Conservation (phyloP, 2,329 filamentous ascomycete genomes). For the Xylaria digitata region DNA sequence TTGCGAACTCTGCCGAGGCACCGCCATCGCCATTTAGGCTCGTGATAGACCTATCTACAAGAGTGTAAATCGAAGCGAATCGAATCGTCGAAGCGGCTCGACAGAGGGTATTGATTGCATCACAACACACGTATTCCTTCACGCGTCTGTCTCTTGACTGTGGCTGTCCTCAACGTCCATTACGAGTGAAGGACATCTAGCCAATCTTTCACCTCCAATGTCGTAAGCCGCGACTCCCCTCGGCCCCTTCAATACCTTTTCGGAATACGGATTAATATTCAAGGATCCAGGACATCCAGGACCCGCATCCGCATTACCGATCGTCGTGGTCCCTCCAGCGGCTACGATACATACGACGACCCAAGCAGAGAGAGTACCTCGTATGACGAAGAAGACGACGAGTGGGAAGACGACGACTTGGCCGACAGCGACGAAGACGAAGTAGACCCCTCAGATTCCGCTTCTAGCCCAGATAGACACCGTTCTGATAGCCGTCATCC, state of each 20-base stretch:
- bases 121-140: conserved; percentile 17
- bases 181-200: conserved; percentile 58
- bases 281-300: conserved; percentile 31
- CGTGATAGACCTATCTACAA: conserved; percentile 11
- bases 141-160: conserved; percentile 55
- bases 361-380: conserved; percentile 41
- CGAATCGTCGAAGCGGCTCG: conserved; percentile 20
- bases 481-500: conserved; percentile 50
- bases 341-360: conserved; percentile 30
- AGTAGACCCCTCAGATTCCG: conserved; percentile 69
- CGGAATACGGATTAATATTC: conserved; percentile 35
- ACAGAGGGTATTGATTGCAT: conserved; percentile 17
- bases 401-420: conserved; percentile 42
- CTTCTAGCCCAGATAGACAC: conserved; percentile 57
- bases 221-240: conserved; percentile 53
- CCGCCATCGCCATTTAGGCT: background rate
- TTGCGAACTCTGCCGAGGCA: conserved; percentile 17
- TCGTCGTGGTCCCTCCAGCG: conserved; percentile 6
- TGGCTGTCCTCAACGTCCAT: conserved; percentile 59
- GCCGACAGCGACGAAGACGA: conserved; percentile 57
- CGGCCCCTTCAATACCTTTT: conserved; percentile 32
- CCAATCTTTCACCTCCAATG: conserved; percentile 55
- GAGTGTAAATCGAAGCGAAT: background rate
- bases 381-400: conserved; percentile 56
- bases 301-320: conserved; percentile 36